Base-by-base conservation (phyloP, 2,329 filamentous ascomycete species). In the Microsporum audouinii region DNA sequence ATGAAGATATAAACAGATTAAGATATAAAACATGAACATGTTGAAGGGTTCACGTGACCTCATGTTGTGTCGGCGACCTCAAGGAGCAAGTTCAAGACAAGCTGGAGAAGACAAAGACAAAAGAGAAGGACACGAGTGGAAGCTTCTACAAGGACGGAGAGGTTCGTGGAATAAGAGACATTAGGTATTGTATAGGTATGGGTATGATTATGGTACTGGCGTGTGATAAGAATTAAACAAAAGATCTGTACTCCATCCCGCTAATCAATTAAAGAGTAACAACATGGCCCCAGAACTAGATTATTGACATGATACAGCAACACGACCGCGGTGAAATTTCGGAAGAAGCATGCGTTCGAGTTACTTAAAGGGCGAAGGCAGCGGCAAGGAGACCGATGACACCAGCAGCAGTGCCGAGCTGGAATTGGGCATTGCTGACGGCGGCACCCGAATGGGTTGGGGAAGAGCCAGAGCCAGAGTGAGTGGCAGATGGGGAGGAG, bases 331-430 rank as follows among this genome's bases (percentile, higher is more conserved):
- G 23, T n/a, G 29, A 17, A n/a, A 33, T 47, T 3, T 7, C 4
- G 5, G 23, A 33, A 29, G 45, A 31, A 14, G 45, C 23, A 49
- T 55, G n/a, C 6, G 38, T 1, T 27, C 39, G 41, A 45, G 2
- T 34, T 43, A 27, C 51, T 71, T 69, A 76, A 65, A 76, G 69
- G 66, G 70, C 72, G 60, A 73, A 71, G 51, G 71, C 70, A 60
- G 72, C 73, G 57, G 73, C 60, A 12, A 73, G 63, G 53, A 75
- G 65, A 39, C 73, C 73, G 14, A 73, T 51, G 29, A 74, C 60
- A 47, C 72, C 70, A 45, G 68, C 72, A 29, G 70, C 67, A 31
- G 71, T 74, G 57, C 67, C 69, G 55, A 57, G 55, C 55, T 43
- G 53, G 34, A 57, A 2, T n/a, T 57, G 41, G 12, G 27, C 23